Evolutionary conservation across 202 grass and related monocot genomes (phyloP).

Genomic region (Panicum virgatum): DNA sequence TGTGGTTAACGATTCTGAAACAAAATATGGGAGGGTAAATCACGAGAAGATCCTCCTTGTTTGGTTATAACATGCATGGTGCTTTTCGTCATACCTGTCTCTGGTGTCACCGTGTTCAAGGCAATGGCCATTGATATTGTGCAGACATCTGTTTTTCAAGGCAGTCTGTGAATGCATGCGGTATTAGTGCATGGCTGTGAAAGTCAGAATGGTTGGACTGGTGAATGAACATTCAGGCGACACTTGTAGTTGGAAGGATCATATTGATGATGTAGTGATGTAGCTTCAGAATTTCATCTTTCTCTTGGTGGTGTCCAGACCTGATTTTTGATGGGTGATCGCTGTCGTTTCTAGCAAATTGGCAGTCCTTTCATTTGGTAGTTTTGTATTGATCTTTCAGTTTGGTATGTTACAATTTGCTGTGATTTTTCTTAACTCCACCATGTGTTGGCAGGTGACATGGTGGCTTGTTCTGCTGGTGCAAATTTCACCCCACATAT

Average conservation of each 20-base stretch:
- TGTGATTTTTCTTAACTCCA: slow-evolving; percentile 19
- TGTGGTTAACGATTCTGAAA: slow-evolving; percentile 33
- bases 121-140: not conserved
- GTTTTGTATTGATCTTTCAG: not conserved
- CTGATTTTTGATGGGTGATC: not conserved
- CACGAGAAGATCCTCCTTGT: slow-evolving; percentile 10
- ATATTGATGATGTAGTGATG: not conserved
- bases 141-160: not conserved
- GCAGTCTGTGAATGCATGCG: not conserved
- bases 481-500: slow-evolving; percentile 87
- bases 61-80: not conserved
- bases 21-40: slow-evolving; percentile 5
- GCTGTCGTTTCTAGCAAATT: not conserved
- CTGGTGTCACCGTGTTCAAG: not conserved
- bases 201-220: not conserved
- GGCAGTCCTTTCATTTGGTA: not conserved
- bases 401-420: not conserved
- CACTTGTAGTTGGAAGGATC: not conserved
- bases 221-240: not conserved
- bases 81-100: slow-evolving; percentile 7
- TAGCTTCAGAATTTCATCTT: not conserved
- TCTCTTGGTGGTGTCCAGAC: not conserved
- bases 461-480: slow-evolving; percentile 71
- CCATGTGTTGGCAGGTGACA: slow-evolving; percentile 44
- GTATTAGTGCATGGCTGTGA: not conserved